Percentiles rank a stretch among this genome's conserved stretches.
phyloP scores from a whole-genome alignment of 2,329 filamentous ascomycete species.

The Nannizziopsis barbatae region DNA sequence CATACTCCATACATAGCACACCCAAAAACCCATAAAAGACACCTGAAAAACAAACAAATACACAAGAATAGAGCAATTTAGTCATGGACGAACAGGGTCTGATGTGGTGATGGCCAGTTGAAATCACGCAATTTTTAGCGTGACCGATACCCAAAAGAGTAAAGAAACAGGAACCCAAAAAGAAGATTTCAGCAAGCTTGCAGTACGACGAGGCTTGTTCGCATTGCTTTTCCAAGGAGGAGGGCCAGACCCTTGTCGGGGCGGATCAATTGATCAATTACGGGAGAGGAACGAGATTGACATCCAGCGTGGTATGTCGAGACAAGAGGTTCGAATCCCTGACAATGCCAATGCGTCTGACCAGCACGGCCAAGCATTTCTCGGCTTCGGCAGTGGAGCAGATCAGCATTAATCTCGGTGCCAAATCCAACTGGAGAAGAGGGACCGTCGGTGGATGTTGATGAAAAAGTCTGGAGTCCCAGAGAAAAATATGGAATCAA shows the following conservation, averaged over 20 bases:
- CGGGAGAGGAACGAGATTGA: too few species aligned
- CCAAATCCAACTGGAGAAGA: not conserved
- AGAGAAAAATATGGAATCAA: not conserved
- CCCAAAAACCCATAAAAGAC: slow-evolving; percentile 14
- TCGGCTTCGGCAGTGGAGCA: slow-evolving; percentile 6
- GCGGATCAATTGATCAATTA: too few species aligned
- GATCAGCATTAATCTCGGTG: not conserved
- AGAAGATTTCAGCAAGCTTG: slow-evolving; percentile 1
- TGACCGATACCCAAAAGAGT: slow-evolving; percentile 3
- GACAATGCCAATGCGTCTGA: slow-evolving; percentile 12
- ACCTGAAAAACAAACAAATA: slow-evolving; percentile 22
- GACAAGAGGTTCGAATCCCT: slow-evolving; percentile 1
- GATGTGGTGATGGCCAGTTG: slow-evolving; percentile 23
- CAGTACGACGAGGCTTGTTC: not conserved
- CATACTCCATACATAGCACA: too few species aligned
- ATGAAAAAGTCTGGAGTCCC: not conserved
- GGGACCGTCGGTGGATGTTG: too few species aligned
- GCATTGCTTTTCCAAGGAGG: not conserved
- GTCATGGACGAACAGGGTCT: slow-evolving; percentile 9
- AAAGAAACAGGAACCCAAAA: slow-evolving; percentile 7
- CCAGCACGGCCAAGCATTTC: slow-evolving; percentile 6
- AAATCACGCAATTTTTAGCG: slow-evolving; percentile 33
- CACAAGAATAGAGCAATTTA: too few species aligned
- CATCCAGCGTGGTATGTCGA: too few species aligned
- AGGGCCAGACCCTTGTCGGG: not conserved